Base-by-base conservation (phyloP, 257 asterid genomes). In the Jasminum sambac region DNA sequence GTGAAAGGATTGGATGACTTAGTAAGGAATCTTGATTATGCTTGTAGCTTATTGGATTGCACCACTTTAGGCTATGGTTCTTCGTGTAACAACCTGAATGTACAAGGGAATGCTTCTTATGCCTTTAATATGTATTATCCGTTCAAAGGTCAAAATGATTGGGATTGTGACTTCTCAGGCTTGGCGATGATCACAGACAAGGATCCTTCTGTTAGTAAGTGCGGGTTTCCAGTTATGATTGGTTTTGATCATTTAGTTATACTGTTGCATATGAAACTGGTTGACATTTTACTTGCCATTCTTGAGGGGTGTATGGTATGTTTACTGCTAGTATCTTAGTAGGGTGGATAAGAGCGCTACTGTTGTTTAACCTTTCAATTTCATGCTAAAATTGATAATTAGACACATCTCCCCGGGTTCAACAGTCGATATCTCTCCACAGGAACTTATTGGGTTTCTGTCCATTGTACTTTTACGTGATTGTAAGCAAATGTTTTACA, bases 121-220 rank as follows among this genome's bases (percentile, higher is more conserved):
- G 97, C 99, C 0, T 94, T 94, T 71, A 94, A 94, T 37, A 94
- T 91, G 99, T 94, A 94, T 74, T 94, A 86, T 74, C 97, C 91
- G 68, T 46, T 88, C 67, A 91, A 86, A 78, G 71, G 77, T 37
- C 99, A 94, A 87, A 84, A 94, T 8, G 84, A 73, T 5, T 84
- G 95, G 96, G 97, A 86, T 25, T 91, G 99, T 8, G 96, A 91
- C 39, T 94, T 94, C 55, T 74, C 88, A 0, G 96, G 96, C 17
- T 71, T 91, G 84, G 96, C 78, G 0, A 46, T 73, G 76, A 55
- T 86, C 61, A 91, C 96, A 0, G 78, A 86, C 16, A 80, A 77
- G 30, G 99, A 94, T 77, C 97, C 97, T 16, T 94, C 96, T 0
- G 96, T 85, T 2, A 87, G 62, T 21, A 69, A 64, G 50, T 94